These are phyloP conservation scores for Abrus precatorius DNA, from an alignment of 306 rosid species.

Conservation along the genomic window DNA sequence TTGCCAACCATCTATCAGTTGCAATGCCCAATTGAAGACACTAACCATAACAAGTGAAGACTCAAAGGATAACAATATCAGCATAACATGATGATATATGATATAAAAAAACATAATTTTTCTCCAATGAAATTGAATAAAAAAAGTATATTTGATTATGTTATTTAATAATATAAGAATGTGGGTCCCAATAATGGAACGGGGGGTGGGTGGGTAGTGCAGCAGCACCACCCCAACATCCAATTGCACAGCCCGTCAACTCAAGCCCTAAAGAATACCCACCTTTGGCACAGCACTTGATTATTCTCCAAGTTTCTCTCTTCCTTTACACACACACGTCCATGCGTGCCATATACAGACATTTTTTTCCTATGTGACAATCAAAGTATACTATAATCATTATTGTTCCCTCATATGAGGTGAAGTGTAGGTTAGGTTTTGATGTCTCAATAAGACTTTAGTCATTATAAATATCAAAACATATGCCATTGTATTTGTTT, in stretches of 20 bases:
- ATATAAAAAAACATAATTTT: too few species aligned
- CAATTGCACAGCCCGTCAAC: constrained; percentile 56
- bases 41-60: neutral
- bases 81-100: too few species aligned
- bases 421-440: neutral
- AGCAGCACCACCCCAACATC: constrained; percentile 50
- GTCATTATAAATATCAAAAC: too few species aligned
- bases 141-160: too few species aligned
- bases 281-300: constrained; percentile 38
- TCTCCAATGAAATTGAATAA: too few species aligned
- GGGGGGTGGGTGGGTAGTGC: constrained; percentile 49
- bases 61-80: constrained; percentile 35
- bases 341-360: constrained; percentile 7
- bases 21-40: constrained; percentile 41
- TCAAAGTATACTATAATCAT: constrained; percentile 8
- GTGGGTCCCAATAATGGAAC: constrained; percentile 53
- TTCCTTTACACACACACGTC: neutral
- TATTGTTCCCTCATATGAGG: neutral
- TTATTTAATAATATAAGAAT: too few species aligned
- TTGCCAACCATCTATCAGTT: constrained; percentile 43
- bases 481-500: too few species aligned
- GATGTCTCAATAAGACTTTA: neutral
- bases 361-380: neutral
- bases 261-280: constrained; percentile 43
- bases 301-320: constrained; percentile 33